Percentiles rank a stretch among this genome's conserved stretches.
Evolutionary conservation across 768 basidiomycete genomes (phyloP).

Genomic region (Favolaschia claudopus): DNA sequence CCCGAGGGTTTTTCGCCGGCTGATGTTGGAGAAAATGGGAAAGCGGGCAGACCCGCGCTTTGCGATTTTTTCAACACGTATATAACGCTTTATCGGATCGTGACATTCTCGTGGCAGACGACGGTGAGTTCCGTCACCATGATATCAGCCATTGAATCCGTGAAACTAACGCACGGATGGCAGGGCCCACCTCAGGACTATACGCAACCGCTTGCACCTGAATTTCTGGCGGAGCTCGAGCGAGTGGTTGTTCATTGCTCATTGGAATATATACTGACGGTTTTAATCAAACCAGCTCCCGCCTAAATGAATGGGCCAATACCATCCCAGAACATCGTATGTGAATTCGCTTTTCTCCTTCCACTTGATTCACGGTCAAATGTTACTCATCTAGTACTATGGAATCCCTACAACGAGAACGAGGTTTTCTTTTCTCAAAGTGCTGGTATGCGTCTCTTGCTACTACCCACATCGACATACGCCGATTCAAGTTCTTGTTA

Average conservation of each 20-base stretch:
- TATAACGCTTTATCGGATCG: constrained; percentile 53
- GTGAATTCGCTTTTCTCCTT: too few species aligned
- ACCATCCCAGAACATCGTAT: constrained; percentile 54
- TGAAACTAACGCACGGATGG: background rate
- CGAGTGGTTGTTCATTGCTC: background rate
- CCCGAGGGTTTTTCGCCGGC: constrained; percentile 49
- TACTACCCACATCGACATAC: too few species aligned
- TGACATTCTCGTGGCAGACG: constrained; percentile 53
- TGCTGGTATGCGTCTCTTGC: constrained; percentile 39
- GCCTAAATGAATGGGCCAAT: constrained; percentile 61
- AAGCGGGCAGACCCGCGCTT: constrained; percentile 47
- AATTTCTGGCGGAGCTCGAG: constrained; percentile 11
- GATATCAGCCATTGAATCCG: background rate
- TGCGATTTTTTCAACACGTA: constrained; percentile 49
- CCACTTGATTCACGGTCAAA: too few species aligned
- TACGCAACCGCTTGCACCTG: background rate
- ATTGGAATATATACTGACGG: background rate
- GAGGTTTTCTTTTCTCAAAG: constrained; percentile 47
- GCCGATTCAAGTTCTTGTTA: background rate
- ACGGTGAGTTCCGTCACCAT: constrained; percentile 37
- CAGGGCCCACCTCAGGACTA: background rate
- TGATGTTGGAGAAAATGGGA: constrained; percentile 56
- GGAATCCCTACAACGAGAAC: constrained; percentile 44
- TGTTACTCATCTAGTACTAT: too few species aligned
- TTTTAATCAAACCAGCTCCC: constrained; percentile 42